Evolutionary conservation across 106 monocot genomes (phyloP), one percentile per base, ranked within the genome.

Genomic region (Xerophyta viscosa): DNA sequence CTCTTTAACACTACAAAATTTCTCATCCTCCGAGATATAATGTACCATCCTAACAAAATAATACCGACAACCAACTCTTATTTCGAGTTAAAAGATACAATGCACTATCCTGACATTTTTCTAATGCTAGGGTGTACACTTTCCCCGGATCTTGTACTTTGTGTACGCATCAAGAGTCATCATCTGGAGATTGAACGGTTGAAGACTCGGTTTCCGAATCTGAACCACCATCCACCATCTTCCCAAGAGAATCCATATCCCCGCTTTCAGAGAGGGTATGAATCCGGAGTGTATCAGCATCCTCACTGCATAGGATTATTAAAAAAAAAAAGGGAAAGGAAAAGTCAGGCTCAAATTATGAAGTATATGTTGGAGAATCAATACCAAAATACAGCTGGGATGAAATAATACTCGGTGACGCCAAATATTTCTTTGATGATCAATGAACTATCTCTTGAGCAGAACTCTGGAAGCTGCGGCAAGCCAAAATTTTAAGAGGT

Each of bases 391-490:
- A 8, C 2, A 25, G 24, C 25, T 11, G 11, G 14, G 11, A 63
- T 19, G 46, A 0, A 54, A 19, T 6, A 21, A 1, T 85, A 91
- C 91, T 91, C 91, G 46, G 91, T 85, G 36, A 85, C 84, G 10
- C 91, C 91, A 52, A 85, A 91, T 46, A 91, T 78, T 62, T 91
- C 91, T 68, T 91, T 91, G 39, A 85, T 58, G 26, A 81, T 60
- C 31, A 91, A 56, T 2, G 84, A 91, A 56, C 66, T 69, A 44
- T 85, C 84, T 27, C 58, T 69, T 52, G 91, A 69, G 60, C 91
- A 91, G 72, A 91, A 85, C 36, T 91, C 84, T 14, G 75, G 91
- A 65, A 91, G 74, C 84, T 90, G 68, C 2, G 20, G 23, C 4
- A 41, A 41, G 25, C 3, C 36, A 56, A 24, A 23, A 57, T 24